These are phyloP conservation scores for Macrophomina pseudophaseolina DNA, from an alignment of 2,329 filamentous ascomycete species.

Conservation along the genomic window DNA sequence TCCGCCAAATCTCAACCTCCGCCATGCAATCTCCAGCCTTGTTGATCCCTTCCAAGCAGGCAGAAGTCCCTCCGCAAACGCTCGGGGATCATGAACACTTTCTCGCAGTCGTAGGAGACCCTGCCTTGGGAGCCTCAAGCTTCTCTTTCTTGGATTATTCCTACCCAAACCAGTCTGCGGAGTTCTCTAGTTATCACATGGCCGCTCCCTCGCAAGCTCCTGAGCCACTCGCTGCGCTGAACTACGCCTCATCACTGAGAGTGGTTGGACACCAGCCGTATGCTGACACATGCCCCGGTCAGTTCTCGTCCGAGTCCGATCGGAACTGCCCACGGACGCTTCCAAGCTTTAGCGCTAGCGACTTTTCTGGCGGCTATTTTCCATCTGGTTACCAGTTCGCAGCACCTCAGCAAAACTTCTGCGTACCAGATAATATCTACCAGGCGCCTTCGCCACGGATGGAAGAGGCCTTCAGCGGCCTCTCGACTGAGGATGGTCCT, in stretches of 20 bases:
- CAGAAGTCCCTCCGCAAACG: constrained; percentile 7
- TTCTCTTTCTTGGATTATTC: constrained; percentile 9
- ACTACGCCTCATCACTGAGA: constrained; percentile 26
- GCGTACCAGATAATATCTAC: neutral
- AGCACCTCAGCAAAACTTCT: neutral
- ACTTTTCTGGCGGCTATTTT: constrained; percentile 4
- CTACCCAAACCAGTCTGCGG: constrained; percentile 26
- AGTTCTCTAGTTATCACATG: constrained; percentile 29
- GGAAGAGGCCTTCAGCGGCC: neutral
- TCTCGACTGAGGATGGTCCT: neutral
- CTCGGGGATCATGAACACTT: constrained; percentile 2
- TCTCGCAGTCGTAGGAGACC: neutral
- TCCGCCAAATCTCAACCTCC: constrained; percentile 12
- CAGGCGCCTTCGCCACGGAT: neutral
- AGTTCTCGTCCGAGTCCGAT: constrained; percentile 1
- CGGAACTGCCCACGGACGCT: constrained; percentile 31
- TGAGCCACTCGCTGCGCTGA: constrained; percentile 28
- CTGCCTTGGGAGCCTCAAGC: neutral
- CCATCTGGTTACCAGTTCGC: constrained; percentile 18
- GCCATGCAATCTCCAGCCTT: constrained; percentile 23
- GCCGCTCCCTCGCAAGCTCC: constrained; percentile 21
- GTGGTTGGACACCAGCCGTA: neutral
- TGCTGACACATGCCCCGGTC: constrained; percentile 32
- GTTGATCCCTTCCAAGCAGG: constrained; percentile 20
- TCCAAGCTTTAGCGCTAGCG: neutral